Conservation (phyloP, 768 basidiomycete species). For the Amanita rimosa region DNA sequence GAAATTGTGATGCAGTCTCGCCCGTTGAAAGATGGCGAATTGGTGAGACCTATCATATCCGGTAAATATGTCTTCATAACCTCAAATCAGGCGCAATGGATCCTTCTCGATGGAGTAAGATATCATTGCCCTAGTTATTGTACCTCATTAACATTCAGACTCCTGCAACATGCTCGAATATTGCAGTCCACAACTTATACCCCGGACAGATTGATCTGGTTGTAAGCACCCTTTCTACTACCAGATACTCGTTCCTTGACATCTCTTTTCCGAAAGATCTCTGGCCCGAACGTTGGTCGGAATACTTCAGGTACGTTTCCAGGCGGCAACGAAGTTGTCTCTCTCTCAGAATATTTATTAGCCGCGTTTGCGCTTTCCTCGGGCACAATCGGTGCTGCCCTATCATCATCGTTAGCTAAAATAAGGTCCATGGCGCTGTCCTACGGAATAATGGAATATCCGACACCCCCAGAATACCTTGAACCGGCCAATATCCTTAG, state of each 20-base stretch:
- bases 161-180: conserved; percentile 86
- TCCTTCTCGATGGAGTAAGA: conserved; percentile 75
- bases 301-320: conserved; percentile 57
- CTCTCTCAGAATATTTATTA: conserved; percentile 15
- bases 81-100: conserved; percentile 62
- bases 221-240: conserved; percentile 23
- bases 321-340: background rate
- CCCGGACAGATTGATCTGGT: conserved; percentile 84
- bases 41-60: conserved; percentile 24
- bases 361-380: conserved; percentile 86
- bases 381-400: conserved; percentile 86
- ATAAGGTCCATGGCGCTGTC: conserved; percentile 78
- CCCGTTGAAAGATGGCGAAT: conserved; percentile 63
- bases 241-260: background rate
- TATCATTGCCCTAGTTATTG: background rate
- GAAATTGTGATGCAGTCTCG: conserved; percentile 53
- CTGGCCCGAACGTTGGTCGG: conserved; percentile 78
- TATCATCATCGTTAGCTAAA: conserved; percentile 65
- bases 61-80: background rate
- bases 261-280: conserved; percentile 37
- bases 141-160: conserved; percentile 33
- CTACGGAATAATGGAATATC: conserved; percentile 69
- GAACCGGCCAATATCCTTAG: conserved; percentile 68
- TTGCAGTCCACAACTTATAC: conserved; percentile 83
- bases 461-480: conserved; percentile 46